phyloP scores from a whole-genome alignment of 257 asterid genomes.

The Nicotiana tabacum region DNA sequence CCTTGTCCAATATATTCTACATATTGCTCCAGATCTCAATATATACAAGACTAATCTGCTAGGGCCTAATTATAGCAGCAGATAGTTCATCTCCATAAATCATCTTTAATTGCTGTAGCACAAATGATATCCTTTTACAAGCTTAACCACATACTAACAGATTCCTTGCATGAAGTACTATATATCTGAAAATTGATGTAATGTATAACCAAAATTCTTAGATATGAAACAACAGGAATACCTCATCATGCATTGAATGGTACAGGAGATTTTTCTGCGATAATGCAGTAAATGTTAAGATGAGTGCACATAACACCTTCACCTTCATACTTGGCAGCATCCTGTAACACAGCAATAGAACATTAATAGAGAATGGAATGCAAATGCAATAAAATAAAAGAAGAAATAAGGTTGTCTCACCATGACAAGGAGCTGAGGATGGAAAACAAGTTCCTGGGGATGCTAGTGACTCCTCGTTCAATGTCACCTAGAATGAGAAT shows the following conservation, averaged over 20 bases:
- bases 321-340: conserved; percentile 45
- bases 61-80: neutral
- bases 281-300: conserved; percentile 46
- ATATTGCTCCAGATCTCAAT: neutral
- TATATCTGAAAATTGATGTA: neutral
- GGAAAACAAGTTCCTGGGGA: conserved; percentile 42
- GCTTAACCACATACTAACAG: neutral
- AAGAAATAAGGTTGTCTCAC: conserved; percentile 33
- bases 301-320: conserved; percentile 48
- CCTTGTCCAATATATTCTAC: neutral
- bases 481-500: conserved; percentile 47
- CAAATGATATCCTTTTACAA: neutral
- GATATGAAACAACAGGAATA: conserved; percentile 24
- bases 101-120: neutral
- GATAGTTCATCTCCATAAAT: neutral
- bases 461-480: conserved; percentile 45
- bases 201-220: neutral
- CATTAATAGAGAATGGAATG: conserved; percentile 17
- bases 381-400: conserved; percentile 6
- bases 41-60: neutral
- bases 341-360: conserved; percentile 41
- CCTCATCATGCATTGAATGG: conserved; percentile 40
- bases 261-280: conserved; percentile 49
- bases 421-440: conserved; percentile 60
- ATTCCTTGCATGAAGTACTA: neutral